These are phyloP conservation scores for Nevesoporus exiguus DNA, from an alignment of 768 basidiomycete species.

Conservation along the genomic window DNA sequence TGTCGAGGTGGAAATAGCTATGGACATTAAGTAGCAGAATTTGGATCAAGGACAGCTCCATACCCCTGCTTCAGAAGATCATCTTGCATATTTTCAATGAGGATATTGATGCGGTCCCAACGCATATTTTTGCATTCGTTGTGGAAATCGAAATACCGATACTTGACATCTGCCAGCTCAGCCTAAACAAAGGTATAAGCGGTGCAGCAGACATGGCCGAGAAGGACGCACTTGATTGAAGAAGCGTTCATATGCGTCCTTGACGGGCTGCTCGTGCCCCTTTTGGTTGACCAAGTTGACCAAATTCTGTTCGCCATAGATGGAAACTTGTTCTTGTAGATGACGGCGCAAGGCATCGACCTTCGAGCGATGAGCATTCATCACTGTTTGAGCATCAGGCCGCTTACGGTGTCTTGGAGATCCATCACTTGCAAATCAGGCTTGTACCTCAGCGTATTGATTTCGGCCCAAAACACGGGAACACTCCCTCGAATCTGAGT, in stretches of 20 bases:
- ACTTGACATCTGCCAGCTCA: constrained; percentile 66
- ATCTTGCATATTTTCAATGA: constrained; percentile 73
- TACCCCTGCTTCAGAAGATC: constrained; percentile 71
- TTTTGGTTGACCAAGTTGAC: constrained; percentile 94
- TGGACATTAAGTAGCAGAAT: constrained; percentile 6
- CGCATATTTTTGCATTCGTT: constrained; percentile 92
- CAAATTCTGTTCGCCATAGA: constrained; percentile 76
- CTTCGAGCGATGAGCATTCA: constrained; percentile 38
- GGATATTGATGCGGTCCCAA: constrained; percentile 85
- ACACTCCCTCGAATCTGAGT: constrained; percentile 93
- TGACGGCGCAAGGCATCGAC: constrained; percentile 69
- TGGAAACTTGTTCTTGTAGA: constrained; percentile 63
- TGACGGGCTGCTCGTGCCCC: constrained; percentile 89
- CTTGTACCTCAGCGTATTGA: constrained; percentile 93
- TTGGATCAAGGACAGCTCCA: not conserved
- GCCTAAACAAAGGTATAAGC: constrained; percentile 37
- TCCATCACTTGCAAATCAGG: constrained; percentile 98
- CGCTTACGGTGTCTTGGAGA: constrained; percentile 72
- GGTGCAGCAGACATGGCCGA: not conserved
- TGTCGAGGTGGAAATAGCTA: constrained; percentile 78
- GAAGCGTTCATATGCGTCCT: constrained; percentile 89
- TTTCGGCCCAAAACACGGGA: constrained; percentile 94
- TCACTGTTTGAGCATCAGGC: not conserved
- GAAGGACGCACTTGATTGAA: constrained; percentile 51
- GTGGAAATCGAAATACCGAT: constrained; percentile 98